Evolutionary conservation across 495 filamentous ascomycete species (phyloP).

Genomic region (Haplographium delicatum): DNA sequence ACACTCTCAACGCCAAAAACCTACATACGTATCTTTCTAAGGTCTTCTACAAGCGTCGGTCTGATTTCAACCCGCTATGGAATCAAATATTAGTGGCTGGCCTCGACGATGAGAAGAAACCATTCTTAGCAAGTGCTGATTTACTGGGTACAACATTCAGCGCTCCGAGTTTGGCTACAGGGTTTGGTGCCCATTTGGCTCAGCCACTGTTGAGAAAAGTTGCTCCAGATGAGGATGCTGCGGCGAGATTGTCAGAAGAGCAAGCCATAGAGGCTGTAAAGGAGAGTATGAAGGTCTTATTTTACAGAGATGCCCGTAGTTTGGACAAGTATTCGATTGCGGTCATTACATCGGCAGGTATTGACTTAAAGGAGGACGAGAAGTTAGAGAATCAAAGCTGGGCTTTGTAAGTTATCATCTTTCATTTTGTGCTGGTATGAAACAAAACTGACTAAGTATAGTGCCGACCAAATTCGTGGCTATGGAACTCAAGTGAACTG

Average conservation of each 20-base stretch:
- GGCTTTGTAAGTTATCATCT: constrained; percentile 56
- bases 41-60: constrained; percentile 89
- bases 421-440: constrained; percentile 51
- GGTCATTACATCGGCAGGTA: constrained; percentile 75
- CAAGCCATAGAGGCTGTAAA: constrained; percentile 72
- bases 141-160: constrained; percentile 89
- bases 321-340: constrained; percentile 88
- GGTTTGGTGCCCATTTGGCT: constrained; percentile 88
- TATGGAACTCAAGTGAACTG: constrained; percentile 64
- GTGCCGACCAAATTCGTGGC: constrained; percentile 39
- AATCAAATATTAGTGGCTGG: constrained; percentile 90
- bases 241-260: constrained; percentile 65
- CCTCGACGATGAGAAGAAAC: constrained; percentile 69
- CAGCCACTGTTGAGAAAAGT: constrained; percentile 81
- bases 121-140: constrained; percentile 87
- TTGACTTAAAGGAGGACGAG: constrained; percentile 79
- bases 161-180: constrained; percentile 82
- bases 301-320: constrained; percentile 93
- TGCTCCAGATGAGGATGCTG: constrained; percentile 74
- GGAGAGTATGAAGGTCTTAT: constrained; percentile 97
- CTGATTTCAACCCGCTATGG: constrained; percentile 96
- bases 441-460: constrained; percentile 40
- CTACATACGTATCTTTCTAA: constrained; percentile 94
- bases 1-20: constrained; percentile 77
- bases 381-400: constrained; percentile 77